These are phyloP conservation scores for Groenewaldozyma tartarivorans DNA, from an alignment of 805 yeast genomes.

Conservation along the genomic window DNA sequence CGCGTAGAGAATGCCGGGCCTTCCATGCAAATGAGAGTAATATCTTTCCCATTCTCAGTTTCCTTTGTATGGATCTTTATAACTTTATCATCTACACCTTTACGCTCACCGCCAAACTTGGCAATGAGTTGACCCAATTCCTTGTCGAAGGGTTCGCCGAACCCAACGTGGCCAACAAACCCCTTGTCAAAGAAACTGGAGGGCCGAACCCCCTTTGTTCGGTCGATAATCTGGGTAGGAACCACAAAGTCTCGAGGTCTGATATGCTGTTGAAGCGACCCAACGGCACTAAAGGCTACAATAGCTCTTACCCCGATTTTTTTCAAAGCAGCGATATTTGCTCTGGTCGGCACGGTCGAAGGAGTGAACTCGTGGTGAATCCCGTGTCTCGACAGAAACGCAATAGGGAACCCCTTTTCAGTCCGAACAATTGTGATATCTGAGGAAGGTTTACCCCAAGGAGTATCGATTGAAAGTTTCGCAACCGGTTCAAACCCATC, in stretches of 20 bases:
- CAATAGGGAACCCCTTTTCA: slow-evolving; percentile 68
- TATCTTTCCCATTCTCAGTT: slow-evolving; percentile 61
- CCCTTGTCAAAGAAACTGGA: slow-evolving; percentile 87
- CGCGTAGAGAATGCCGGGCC: slow-evolving; percentile 97
- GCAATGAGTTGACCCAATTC: slow-evolving; percentile 58
- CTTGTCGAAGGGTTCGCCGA: slow-evolving; percentile 92
- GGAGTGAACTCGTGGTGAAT: slow-evolving; percentile 82
- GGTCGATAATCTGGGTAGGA: slow-evolving; percentile 91
- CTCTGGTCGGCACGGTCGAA: slow-evolving; percentile 82
- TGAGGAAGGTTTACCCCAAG: slow-evolving; percentile 96
- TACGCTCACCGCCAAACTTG: slow-evolving; percentile 47
- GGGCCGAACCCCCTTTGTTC: slow-evolving; percentile 91
- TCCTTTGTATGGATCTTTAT: slow-evolving; percentile 56
- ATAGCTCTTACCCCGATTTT: slow-evolving; percentile 77
- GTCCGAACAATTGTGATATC: slow-evolving; percentile 88
- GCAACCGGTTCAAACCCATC: slow-evolving; percentile 82
- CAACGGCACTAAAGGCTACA: slow-evolving; percentile 92
- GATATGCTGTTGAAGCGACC: slow-evolving; percentile 82
- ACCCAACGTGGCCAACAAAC: slow-evolving; percentile 93
- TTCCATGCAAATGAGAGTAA: slow-evolving; percentile 92
- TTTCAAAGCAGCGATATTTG: slow-evolving; percentile 94
- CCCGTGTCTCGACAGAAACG: slow-evolving; percentile 94
- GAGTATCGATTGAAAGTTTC: slow-evolving; percentile 70
- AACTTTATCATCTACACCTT: slow-evolving; percentile 32
- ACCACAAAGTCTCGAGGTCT: slow-evolving; percentile 94